Evolutionary conservation across 345 rosid species (phyloP), one percentile per base, ranked within the genome.

Genomic region (Melaleuca alternifolia): DNA sequence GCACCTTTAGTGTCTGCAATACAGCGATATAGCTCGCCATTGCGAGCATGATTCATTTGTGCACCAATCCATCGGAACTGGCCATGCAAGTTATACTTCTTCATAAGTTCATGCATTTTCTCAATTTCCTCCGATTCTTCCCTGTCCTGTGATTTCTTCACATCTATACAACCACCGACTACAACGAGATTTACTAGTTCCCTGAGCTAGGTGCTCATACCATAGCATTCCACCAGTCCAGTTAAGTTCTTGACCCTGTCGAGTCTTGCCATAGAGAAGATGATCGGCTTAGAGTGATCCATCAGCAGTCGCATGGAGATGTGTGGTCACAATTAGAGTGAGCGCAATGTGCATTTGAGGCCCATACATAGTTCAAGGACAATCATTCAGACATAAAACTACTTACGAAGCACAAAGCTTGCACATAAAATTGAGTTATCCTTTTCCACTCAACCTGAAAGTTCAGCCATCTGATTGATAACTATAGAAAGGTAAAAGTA

Each of bases 221-320:
- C 91, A 82, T 92, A 90, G 88, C 92, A 92, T 86, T 94, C 93
- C 84, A 93, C 93, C 48, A 94, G 90, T 18, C 95, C 95, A 3
- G 94, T 92, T 82, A 94, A 83, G 87, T 89, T 94, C 89, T 94
- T 94, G 61, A 93, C 95, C 82, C 88, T 88, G 85, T 94, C 92
- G 54, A 94, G 91, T 89, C 95, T 92, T 87, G 95, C 95, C 97
- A 93, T 94, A 65, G 94, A 92, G 88, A 94, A 94, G 53, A 93
- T 89, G 85, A 93, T 90, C 6, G 95, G 95, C 91, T 93, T 94
- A 12, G 91, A 87, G 11, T 50, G 86, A 77, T 93, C 91, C 50
- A 87, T 90, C 85, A 94, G 85, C 56, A 85, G 53, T 84, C 94
- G 88, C 83, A 83, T 50, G 14, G 61, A 56, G 28, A 56, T 56